Evolutionary conservation across 805 yeast genomes (phyloP).

Genomic region (Torulaspora delbrueckii): DNA sequence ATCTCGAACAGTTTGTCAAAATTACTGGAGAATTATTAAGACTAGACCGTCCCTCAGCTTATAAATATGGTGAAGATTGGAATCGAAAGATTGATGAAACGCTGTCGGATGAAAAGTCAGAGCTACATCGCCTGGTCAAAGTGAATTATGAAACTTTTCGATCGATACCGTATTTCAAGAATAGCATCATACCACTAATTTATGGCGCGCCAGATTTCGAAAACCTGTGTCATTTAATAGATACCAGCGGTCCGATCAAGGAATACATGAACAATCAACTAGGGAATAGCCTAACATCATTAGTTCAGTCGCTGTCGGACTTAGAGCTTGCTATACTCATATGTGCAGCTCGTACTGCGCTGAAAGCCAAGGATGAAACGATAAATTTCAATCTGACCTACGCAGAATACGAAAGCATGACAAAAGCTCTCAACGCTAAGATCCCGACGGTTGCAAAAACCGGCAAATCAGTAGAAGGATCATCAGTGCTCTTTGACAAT

Average conservation of each 20-base stretch:
- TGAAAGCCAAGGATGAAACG: constrained; percentile 50
- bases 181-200: constrained; percentile 42
- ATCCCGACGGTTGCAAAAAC: constrained; percentile 34
- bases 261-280: constrained; percentile 31
- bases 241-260: constrained; percentile 17
- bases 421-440: constrained; percentile 41
- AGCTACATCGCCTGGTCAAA: constrained; percentile 37
- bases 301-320: constrained; percentile 49
- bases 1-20: constrained; percentile 47
- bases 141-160: constrained; percentile 54
- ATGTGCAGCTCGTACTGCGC: constrained; percentile 66
- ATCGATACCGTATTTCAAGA: constrained; percentile 50
- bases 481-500: constrained; percentile 36
- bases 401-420: constrained; percentile 64
- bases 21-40: constrained; percentile 39
- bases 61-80: constrained; percentile 35
- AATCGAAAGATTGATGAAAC: constrained; percentile 38
- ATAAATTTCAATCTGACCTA: constrained; percentile 73
- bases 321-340: constrained; percentile 67
- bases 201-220: constrained; percentile 28
- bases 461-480: constrained; percentile 27
- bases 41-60: constrained; percentile 27
- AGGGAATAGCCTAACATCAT: constrained; percentile 24
- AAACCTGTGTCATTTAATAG: constrained; percentile 25
- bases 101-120: constrained; percentile 29